These are phyloP conservation scores for Wickerhamomyces strasburgensis DNA, from an alignment of 805 yeast species.

Conservation along the genomic window DNA sequence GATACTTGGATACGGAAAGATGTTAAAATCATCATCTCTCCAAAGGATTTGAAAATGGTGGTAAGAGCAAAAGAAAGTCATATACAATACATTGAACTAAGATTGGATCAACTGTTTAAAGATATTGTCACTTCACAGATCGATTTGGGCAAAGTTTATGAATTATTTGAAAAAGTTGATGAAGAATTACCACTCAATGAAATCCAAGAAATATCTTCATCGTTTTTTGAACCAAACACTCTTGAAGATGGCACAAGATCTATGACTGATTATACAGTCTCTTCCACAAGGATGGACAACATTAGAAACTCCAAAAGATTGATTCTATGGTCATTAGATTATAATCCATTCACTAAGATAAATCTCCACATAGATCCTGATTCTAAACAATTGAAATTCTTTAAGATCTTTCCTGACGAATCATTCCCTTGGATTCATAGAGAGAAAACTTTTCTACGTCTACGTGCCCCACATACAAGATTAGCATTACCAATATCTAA, in stretches of 20 bases:
- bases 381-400: conserved; percentile 5
- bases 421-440: conserved; percentile 25
- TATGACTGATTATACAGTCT: conserved; percentile 12
- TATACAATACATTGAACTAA: conserved; percentile 23
- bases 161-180: conserved; percentile 6
- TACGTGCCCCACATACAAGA: conserved; percentile 15
- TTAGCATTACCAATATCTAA: neutral
- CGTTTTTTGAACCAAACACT: conserved; percentile 15
- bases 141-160: conserved; percentile 12
- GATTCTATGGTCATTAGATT: conserved; percentile 23
- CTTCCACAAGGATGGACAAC: conserved; percentile 16
- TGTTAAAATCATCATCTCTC: conserved; percentile 19
- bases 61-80: conserved; percentile 21
- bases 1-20: conserved; percentile 24
- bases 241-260: conserved; percentile 3
- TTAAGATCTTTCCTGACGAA: conserved; percentile 10
- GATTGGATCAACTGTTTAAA: conserved; percentile 15
- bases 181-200: conserved; percentile 19
- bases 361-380: conserved; percentile 10
- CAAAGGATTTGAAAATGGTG: conserved; percentile 18
- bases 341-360: conserved; percentile 19
- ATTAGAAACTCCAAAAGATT: conserved; percentile 21
- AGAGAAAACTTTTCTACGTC: conserved; percentile 17
- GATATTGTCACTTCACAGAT: conserved; percentile 12
- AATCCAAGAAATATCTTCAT: conserved; percentile 22